Base-by-base conservation (phyloP, 2,329 filamentous ascomycete genomes). In the Ophiostoma himal-ulmi region DNA sequence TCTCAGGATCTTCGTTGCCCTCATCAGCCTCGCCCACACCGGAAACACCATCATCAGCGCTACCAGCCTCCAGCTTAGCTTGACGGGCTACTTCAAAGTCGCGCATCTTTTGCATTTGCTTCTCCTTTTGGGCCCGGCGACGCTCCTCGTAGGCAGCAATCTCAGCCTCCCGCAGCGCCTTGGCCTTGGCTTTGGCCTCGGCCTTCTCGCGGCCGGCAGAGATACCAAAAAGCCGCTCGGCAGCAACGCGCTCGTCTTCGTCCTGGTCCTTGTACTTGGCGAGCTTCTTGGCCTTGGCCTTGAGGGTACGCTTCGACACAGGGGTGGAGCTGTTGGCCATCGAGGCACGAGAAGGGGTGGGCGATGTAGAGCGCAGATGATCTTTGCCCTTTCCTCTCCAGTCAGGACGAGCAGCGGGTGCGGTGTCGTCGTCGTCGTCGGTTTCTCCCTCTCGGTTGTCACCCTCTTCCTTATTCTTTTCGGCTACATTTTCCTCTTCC, bases 261-360 rank as follows among this genome's bases (percentile, higher is more conserved):
- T 98, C 94, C 83, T 98, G 95, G 75, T 96, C 83, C 65, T 91
- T 94, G 81, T 99, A 99, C 78, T 97, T 97, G 3, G 92, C 92
- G 1, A 92, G 89, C 79, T 95, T 96, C 82, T 96, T 97, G 62
- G 89, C 89, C 78, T 96, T 97, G 72, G 85, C 86, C 71, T 87
- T 88, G 78, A 96, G 93, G 39, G 93, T 93, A 71, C 94, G 89
- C 77, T 88, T 91, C 41, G 48, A 26, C 1, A 48, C 37, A 8
- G 52, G 26, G 3, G 30, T 70, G 79, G 76, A 83, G 86, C 78
- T 83, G 84, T 77, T 71, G 79, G 69, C 79, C 74, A 72, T 79
- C 69, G 75, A 70, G 7, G 69, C 70, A 26, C 44, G 60, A 7
- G 73, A 72, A n/a, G 72, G 70, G 8, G 73, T 69, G 20, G 71